These are phyloP conservation scores for Zygotorulaspora mrakii DNA, from an alignment of 1,139 yeast species.

Conservation along the genomic window DNA sequence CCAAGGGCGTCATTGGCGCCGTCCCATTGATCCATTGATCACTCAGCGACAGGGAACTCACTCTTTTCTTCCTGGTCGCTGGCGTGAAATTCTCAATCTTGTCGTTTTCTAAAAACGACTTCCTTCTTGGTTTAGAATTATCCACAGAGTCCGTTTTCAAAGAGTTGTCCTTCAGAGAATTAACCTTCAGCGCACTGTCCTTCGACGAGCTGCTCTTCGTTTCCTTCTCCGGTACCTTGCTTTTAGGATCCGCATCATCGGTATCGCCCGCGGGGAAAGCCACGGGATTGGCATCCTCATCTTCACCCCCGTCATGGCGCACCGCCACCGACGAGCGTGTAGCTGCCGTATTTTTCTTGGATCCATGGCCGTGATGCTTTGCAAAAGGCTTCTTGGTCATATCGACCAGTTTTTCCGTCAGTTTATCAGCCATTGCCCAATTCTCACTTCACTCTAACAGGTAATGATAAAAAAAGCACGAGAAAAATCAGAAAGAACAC, in stretches of 20 bases:
- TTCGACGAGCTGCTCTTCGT: constrained; percentile 1
- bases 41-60: constrained; percentile 65
- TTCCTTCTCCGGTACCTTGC: constrained; percentile 10
- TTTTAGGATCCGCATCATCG: constrained; percentile 14
- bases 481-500: too few relatives aligned
- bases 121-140: constrained; percentile 22
- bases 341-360: constrained; percentile 8
- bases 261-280: constrained; percentile 9
- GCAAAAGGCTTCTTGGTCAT: constrained; percentile 9
- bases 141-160: not conserved
- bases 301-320: constrained; percentile 12
- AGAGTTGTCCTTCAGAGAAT: constrained; percentile 5
- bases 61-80: constrained; percentile 55
- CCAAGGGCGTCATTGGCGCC: constrained; percentile 31
- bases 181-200: too few relatives aligned
- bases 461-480: too few relatives aligned
- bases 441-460: too few relatives aligned
- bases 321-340: constrained; percentile 6
- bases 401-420: constrained; percentile 9
- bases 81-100: constrained; percentile 67
- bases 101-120: constrained; percentile 63
- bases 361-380: constrained; percentile 5
- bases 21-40: constrained; percentile 60
- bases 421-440: constrained; percentile 8
- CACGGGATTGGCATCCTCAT: constrained; percentile 16